Percentiles rank a stretch among this genome's conserved stretches.
phyloP scores from a whole-genome alignment of 176 grass and related monocot species.

The Coix lacrymajobi region DNA sequence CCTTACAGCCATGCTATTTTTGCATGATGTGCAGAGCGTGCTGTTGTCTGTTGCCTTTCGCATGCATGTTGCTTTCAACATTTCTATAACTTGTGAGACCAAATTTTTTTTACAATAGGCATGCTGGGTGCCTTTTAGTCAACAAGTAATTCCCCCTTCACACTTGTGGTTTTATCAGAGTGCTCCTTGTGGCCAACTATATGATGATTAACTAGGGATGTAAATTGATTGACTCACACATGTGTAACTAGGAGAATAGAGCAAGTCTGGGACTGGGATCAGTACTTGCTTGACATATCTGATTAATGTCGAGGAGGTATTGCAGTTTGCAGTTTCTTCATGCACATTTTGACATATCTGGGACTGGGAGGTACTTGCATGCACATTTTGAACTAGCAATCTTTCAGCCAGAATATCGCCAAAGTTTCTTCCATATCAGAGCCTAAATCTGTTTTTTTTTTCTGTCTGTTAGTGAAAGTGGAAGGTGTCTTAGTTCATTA shows the following conservation, averaged over 20 bases:
- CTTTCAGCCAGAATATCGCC: not conserved
- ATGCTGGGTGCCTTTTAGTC: conserved; percentile 1
- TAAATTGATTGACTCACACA: not conserved
- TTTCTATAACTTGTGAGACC: not conserved
- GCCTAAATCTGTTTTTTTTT: not conserved
- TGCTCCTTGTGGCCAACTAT: conserved; percentile 9
- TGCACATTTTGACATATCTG: no score
- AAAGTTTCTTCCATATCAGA: not conserved
- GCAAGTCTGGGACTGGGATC: not conserved
- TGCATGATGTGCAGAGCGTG: not conserved
- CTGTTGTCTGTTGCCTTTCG: conserved; percentile 14
- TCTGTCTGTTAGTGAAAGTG: not conserved
- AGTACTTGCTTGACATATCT: not conserved
- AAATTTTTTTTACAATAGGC: not conserved
- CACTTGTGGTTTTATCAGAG: not conserved
- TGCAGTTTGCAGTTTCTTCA: not conserved
- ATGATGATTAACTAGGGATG: not conserved
- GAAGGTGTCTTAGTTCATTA: not conserved
- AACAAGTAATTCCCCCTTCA: not conserved
- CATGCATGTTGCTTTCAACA: not conserved
- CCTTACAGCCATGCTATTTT: not conserved
- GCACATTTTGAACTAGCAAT: not conserved
- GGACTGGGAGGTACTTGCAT: not conserved
- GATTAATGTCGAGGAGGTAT: not conserved
- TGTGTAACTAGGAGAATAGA: not conserved